A percentile compares a stretch with the other conserved stretches of the same genome.
Evolutionary conservation across 1,139 yeast genomes (phyloP).

Genomic region (Trichomonascaceae sp.): DNA sequence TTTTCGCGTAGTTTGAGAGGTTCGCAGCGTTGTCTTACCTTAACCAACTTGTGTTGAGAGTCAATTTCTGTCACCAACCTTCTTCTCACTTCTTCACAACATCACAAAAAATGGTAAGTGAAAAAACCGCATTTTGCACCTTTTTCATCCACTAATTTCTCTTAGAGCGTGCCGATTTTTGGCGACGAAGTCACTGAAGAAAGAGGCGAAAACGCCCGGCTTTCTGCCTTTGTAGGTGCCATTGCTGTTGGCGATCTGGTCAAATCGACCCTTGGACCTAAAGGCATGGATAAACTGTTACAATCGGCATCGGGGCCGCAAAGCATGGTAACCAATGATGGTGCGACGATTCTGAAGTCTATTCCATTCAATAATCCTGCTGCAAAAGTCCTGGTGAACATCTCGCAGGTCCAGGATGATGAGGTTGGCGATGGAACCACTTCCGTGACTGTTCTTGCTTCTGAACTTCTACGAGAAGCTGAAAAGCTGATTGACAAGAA

Average conservation of each 20-base stretch:
- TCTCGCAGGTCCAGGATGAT: constrained; percentile 96
- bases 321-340: constrained; percentile 89
- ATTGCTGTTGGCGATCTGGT: constrained; percentile 98
- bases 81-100: not conserved
- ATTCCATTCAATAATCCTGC: constrained; percentile 98
- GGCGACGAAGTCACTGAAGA: constrained; percentile 98
- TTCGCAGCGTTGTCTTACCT: no score
- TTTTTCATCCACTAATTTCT: not conserved
- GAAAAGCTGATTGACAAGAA: constrained; percentile 87
- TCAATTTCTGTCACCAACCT: no score
- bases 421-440: constrained; percentile 99
- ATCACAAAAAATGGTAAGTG: constrained; percentile 3
- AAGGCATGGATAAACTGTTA: constrained; percentile 94
- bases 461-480: constrained; percentile 91
- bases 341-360: constrained; percentile 91
- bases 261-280: constrained; percentile 93
- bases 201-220: constrained; percentile 95
- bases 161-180: constrained; percentile 77
- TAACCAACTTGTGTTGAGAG: no score
- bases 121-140: not conserved
- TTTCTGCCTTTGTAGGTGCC: constrained; percentile 96
- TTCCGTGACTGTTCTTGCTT: constrained; percentile 90
- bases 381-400: constrained; percentile 92
- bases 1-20: no score
- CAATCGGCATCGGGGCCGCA: constrained; percentile 79